Percentiles rank a stretch among this genome's conserved stretches.
Evolutionary conservation across 192 early-diverging fungal genomes (phyloP).

Genomic region (Coemansia sp.): DNA sequence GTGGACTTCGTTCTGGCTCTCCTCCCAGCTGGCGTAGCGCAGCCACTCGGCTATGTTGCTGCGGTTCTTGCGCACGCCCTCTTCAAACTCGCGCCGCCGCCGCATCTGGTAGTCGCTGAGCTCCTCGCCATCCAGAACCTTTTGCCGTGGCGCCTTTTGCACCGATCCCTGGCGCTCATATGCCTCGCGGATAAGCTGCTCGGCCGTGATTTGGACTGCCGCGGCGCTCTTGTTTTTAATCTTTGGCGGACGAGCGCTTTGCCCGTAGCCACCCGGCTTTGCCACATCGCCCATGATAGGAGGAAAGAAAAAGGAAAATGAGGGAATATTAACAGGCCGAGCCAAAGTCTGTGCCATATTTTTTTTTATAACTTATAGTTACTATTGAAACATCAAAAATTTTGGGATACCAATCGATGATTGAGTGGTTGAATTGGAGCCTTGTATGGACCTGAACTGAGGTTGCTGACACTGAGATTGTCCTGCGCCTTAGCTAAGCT

Average conservation of each 20-base stretch:
- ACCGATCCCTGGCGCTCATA: conserved; percentile 76
- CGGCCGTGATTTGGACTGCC: conserved; percentile 97
- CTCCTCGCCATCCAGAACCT: conserved; percentile 93
- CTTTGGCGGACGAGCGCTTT: conserved; percentile 50
- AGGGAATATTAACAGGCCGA: too few species aligned
- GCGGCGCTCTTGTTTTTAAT: conserved; percentile 99
- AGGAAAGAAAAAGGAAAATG: not conserved
- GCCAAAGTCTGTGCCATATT: too few species aligned
- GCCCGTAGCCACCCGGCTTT: conserved; percentile 44
- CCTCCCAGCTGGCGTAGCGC: conserved; percentile 97
- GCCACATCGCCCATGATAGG: not conserved
- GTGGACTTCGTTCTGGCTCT: conserved; percentile 83
- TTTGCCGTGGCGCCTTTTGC: conserved; percentile 74
- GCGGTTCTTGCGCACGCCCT: conserved; percentile 83
- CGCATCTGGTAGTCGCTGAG: conserved; percentile 86
- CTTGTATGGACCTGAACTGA: too few species aligned
- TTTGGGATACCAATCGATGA: too few species aligned
- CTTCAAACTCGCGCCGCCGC: conserved; percentile 95
- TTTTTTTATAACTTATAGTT: too few species aligned
- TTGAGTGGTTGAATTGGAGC: too few species aligned
- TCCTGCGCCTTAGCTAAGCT: too few species aligned
- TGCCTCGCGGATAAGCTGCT: conserved; percentile 97
- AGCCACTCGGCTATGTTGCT: conserved; percentile 90
- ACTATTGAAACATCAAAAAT: too few species aligned
- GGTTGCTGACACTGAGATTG: too few species aligned